A percentile compares a stretch with the other conserved stretches of the same genome.
Conservation (phyloP, 805 yeast species). For the Naumovozyma castellii region DNA sequence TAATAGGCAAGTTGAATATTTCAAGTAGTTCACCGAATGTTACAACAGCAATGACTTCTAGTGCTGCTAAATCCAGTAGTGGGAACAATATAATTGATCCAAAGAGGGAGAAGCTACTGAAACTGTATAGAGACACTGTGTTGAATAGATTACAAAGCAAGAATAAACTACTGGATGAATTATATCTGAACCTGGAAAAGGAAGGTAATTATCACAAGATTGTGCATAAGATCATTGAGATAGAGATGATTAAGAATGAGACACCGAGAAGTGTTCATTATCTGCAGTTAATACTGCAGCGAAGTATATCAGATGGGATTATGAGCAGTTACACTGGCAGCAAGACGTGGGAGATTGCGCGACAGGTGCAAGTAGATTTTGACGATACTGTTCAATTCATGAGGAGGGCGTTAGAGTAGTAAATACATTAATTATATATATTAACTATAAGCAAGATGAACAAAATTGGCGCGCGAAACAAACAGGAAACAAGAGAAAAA, state of each 20-base stretch:
- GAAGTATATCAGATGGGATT: conserved; percentile 24
- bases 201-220: conserved; percentile 2
- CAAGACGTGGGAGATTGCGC: conserved; percentile 18
- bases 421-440: no score
- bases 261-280: conserved; percentile 27
- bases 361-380: conserved; percentile 24
- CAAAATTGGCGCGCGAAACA: no score
- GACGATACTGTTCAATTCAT: conserved; percentile 30
- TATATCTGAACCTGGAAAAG: conserved; percentile 11
- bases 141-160: conserved; percentile 25
- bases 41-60: conserved; percentile 2
- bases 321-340: conserved; percentile 19
- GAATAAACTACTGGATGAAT: conserved; percentile 14
- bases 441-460: no score
- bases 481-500: no score
- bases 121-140: conserved; percentile 27
- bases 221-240: conserved; percentile 10
- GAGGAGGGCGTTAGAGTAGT: conserved; percentile 28
- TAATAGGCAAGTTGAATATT: conserved; percentile 2
- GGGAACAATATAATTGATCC: conserved; percentile 14
- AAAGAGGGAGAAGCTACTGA: conserved; percentile 23
- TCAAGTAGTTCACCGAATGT: neutral
- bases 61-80: neutral
- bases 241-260: conserved; percentile 17
- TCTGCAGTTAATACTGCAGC: conserved; percentile 25